Evolutionary conservation across 768 basidiomycete species (phyloP).

Genomic region (Mycena filopes): DNA sequence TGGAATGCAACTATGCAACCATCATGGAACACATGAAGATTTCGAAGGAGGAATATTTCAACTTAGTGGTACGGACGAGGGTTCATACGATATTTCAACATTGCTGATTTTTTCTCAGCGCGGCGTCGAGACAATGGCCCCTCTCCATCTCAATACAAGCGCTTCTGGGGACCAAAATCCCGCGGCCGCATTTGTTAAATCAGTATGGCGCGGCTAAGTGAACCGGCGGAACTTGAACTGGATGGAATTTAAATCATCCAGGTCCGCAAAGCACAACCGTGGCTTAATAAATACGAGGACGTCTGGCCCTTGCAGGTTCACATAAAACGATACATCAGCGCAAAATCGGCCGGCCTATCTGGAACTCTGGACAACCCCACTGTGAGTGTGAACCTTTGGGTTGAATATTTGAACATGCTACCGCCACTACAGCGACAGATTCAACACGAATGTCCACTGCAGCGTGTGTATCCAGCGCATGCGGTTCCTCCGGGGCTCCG

Average conservation of each 20-base stretch:
- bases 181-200: neutral
- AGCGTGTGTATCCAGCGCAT: neutral
- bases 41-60: neutral
- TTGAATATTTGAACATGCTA: too few species aligned
- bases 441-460: slow-evolving; percentile 1
- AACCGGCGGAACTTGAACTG: too few species aligned
- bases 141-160: neutral
- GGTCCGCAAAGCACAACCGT: slow-evolving; percentile 1
- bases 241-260: too few species aligned
- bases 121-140: neutral
- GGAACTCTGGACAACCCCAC: neutral
- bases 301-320: slow-evolving; percentile 2
- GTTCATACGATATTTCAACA: too few species aligned
- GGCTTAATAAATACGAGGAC: neutral
- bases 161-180: neutral
- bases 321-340: neutral
- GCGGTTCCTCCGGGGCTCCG: neutral
- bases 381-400: too few species aligned
- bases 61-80: slow-evolving; percentile 10
- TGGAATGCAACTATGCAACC: neutral
- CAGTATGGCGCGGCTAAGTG: neutral
- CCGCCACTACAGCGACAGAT: too few species aligned
- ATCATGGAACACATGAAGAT: slow-evolving; percentile 5
- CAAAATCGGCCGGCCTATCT: neutral
- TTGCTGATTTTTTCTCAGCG: neutral